Evolutionary conservation across 495 filamentous ascomycete genomes (phyloP).

Genomic region (Aspergillus mulundensis): DNA sequence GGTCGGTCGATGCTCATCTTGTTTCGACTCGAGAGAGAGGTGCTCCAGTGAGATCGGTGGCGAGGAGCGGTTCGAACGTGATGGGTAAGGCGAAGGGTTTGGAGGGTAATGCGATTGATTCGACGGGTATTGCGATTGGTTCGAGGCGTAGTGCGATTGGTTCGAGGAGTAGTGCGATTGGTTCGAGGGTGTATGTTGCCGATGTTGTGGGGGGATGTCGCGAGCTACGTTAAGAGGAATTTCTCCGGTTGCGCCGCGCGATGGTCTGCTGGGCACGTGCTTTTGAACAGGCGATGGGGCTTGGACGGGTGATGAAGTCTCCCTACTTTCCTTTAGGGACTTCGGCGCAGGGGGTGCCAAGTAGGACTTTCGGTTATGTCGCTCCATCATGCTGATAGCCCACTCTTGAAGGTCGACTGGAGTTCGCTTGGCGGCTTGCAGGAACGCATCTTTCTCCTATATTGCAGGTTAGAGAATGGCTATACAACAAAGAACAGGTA

Average conservation of each 20-base stretch:
- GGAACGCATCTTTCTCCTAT: slow-evolving; percentile 83
- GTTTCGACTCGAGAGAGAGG: slow-evolving; percentile 36
- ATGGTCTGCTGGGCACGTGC: slow-evolving; percentile 28
- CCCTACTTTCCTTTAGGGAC: slow-evolving; percentile 32
- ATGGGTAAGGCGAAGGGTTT: slow-evolving; percentile 19
- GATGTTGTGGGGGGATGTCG: slow-evolving; percentile 20
- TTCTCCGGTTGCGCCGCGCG: slow-evolving; percentile 62
- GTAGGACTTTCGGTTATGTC: slow-evolving; percentile 88
- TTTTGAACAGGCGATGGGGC: slow-evolving; percentile 10
- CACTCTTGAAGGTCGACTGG: slow-evolving; percentile 86
- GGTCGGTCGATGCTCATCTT: slow-evolving; percentile 32
- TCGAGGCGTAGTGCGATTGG: slow-evolving; percentile 10
- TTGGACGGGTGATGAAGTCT: slow-evolving; percentile 12
- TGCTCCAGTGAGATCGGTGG: slow-evolving; percentile 39
- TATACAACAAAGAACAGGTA: slow-evolving; percentile 6
- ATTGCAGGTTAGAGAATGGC: slow-evolving; percentile 15
- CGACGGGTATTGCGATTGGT: slow-evolving; percentile 15
- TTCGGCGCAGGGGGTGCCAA: slow-evolving; percentile 60
- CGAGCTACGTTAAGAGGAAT: slow-evolving; percentile 59
- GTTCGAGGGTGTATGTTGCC: slow-evolving; percentile 25
- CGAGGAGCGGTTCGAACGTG: slow-evolving; percentile 28
- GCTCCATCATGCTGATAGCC: slow-evolving; percentile 87
- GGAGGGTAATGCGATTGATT: neutral
- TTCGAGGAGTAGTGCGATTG: slow-evolving; percentile 13
- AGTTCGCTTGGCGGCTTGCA: slow-evolving; percentile 92